phyloP scores from a whole-genome alignment of 179 eudicot genomes.

The Silene noctiflora region DNA sequence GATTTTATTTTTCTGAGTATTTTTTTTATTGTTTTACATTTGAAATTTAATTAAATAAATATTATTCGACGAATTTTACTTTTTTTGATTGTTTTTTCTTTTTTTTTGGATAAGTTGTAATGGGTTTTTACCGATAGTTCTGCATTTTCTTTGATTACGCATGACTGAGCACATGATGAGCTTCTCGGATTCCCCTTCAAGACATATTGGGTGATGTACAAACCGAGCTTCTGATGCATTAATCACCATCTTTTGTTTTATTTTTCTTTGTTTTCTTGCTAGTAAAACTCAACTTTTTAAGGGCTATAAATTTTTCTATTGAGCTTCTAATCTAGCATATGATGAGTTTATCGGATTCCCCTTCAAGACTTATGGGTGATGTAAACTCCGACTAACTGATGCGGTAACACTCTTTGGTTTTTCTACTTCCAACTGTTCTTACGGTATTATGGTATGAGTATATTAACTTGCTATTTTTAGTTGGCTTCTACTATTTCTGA shows the following conservation, averaged over 20 bases:
- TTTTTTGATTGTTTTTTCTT: neutral
- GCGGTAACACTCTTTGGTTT: conserved; percentile 16
- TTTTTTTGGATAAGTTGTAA: neutral
- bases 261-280: neutral
- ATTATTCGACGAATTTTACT: no score
- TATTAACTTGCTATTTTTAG: neutral
- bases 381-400: conserved; percentile 67
- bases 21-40: no score
- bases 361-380: conserved; percentile 83
- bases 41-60: no score
- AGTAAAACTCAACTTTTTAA: neutral
- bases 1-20: no score
- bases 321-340: conserved; percentile 26
- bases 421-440: no score
- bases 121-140: neutral
- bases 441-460: no score
- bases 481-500: neutral
- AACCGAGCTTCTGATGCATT: conserved; percentile 16
- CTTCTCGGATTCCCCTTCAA: conserved; percentile 24
- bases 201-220: conserved; percentile 17
- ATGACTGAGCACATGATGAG: conserved; percentile 8
- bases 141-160: neutral
- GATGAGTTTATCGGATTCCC: conserved; percentile 89
- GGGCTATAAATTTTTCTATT: neutral
- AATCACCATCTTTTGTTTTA: neutral